Evolutionary conservation across 2,329 filamentous ascomycete genomes (phyloP), one percentile per base, ranked within the genome.

Genomic region (Fusarium proliferatum): DNA sequence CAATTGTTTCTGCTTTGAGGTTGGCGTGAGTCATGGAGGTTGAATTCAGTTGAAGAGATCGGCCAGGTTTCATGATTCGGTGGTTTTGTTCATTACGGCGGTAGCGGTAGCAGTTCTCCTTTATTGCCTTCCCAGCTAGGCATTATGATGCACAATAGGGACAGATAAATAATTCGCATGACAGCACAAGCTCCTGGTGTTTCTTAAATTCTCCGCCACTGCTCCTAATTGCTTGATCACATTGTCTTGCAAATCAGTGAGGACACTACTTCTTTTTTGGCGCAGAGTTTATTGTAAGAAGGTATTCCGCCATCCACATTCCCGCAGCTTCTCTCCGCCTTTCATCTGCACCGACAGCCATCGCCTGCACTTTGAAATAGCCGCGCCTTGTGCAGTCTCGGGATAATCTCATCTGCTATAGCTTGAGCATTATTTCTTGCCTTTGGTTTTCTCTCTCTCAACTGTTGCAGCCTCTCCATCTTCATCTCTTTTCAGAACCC

Each of bases 281-380:
- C 19, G 33, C 46, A 43, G 19, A 39, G 33, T 34, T 53, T 28
- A 53, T 39, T 39, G 34, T 53, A 8, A 28, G 13, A 30, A 30
- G 48, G 28, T 34, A 23, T 39, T 39, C 34, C 15, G 23, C 34
- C 38, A 41, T 33, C 48, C 23, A 38, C 33, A 56, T 39, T 52
- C 60, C 33, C 11, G 30, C 41, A 57, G 45, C 53, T 41, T 52
- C 63, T 67, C 49, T 43, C 55, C 55, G 45, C 64, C 67, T 45
- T 65, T 65, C 45, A 28, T 26, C 51, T 38, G 21, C 68, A 60
- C 65, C 70, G 61, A 70, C 64, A 61, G 42, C 46, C 69, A 61
- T 36, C 57, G 33, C 61, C 61, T 51, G 43, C 70, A 59, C 48
- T 56, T 61, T 51, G 41, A 61, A 61, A 55, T 43, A 73, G 46